Evolutionary conservation across 1,284 basidiomycete genomes (phyloP).

Genomic region (Ganoderma sp.): DNA sequence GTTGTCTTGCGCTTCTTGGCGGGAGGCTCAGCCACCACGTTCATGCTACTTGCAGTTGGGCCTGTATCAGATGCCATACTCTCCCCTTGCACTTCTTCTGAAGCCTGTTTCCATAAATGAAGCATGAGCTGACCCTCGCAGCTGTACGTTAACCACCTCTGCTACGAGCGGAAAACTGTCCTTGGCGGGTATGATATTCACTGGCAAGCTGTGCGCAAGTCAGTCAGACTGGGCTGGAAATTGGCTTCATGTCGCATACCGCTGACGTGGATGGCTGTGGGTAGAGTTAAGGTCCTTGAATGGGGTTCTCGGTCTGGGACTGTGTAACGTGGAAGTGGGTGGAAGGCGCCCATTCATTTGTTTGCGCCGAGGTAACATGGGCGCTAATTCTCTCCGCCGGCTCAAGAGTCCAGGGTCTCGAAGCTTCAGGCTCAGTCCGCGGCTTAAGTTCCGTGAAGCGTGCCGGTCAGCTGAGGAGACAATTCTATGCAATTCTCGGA

Average conservation of each 20-base stretch:
- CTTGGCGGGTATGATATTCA: neutral
- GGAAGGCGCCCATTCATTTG: neutral
- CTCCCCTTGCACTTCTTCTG: slow-evolving; percentile 41
- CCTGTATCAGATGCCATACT: neutral
- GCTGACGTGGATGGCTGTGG: neutral
- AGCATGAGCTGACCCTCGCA: slow-evolving; percentile 48
- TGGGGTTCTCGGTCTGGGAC: neutral
- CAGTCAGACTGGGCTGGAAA: neutral
- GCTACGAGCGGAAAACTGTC: neutral
- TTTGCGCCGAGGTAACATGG: neutral
- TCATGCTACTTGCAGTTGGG: neutral
- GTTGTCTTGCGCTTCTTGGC: slow-evolving; percentile 19
- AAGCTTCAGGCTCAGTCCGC: neutral
- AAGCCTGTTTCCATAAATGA: slow-evolving; percentile 59
- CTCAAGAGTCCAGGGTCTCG: neutral
- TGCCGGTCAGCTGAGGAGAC: neutral
- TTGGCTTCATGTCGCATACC: neutral
- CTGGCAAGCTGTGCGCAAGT: neutral
- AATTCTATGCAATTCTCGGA: slow-evolving; percentile 1
- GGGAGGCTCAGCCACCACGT: slow-evolving; percentile 1
- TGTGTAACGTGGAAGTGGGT: neutral
- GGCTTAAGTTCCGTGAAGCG: neutral
- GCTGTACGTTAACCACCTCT: slow-evolving; percentile 9
- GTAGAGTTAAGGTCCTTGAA: slow-evolving; percentile 1
- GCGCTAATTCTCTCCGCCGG: neutral